Evolutionary conservation across 306 rosid genomes (phyloP).

Genomic region (Sechiopsis laciniata): DNA sequence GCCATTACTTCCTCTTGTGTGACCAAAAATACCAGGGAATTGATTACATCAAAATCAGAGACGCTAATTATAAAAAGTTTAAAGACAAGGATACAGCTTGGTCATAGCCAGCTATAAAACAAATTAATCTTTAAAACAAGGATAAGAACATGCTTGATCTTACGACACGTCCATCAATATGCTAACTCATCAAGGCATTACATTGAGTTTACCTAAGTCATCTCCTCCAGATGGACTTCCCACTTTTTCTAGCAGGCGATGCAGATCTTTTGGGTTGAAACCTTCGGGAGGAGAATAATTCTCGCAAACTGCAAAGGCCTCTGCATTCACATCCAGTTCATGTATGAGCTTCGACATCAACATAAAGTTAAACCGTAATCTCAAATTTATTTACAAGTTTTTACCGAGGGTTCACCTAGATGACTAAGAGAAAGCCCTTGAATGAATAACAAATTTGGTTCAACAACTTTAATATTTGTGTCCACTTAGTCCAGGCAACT

Average conservation of each 20-base stretch:
- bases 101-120: conserved; percentile 16
- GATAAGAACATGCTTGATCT: conserved; percentile 16
- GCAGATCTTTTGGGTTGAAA: conserved; percentile 77
- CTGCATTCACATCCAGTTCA: conserved; percentile 36
- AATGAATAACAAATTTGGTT: too few relatives aligned
- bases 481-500: too few relatives aligned
- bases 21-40: conserved; percentile 20
- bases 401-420: too few relatives aligned
- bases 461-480: too few relatives aligned
- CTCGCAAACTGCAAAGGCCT: conserved; percentile 97
- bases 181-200: conserved; percentile 17
- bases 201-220: conserved; percentile 57
- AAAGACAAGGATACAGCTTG: conserved; percentile 13
- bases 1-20: conserved; percentile 16
- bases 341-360: conserved; percentile 19
- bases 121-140: conserved; percentile 11
- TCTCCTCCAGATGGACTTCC: conserved; percentile 93
- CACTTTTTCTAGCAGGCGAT: conserved; percentile 79
- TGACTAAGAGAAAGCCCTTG: too few relatives aligned
- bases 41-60: conserved; percentile 15
- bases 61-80: conserved; percentile 7
- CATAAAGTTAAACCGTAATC: conserved; percentile 2
- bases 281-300: conserved; percentile 92
- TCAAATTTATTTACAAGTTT: background rate
- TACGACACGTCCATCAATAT: background rate